These are phyloP conservation scores for Adiantum capillusveneris DNA, from an alignment of 75 land plant genomes.

Conservation along the genomic window DNA sequence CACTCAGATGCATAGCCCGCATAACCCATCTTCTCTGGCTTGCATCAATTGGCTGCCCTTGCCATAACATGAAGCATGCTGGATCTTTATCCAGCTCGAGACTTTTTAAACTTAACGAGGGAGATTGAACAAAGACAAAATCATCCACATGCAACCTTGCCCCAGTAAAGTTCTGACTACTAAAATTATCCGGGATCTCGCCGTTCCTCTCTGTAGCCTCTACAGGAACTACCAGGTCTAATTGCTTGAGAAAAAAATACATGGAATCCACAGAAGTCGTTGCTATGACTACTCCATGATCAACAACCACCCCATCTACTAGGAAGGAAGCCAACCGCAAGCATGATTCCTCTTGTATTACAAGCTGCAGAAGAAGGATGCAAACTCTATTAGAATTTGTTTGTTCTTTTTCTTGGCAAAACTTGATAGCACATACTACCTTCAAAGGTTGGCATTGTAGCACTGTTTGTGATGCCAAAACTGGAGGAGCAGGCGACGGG, in stretches of 20 bases:
- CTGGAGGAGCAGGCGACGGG: slow-evolving; percentile 85
- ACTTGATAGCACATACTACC: no score
- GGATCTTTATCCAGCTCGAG: slow-evolving; percentile 90
- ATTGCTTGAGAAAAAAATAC: slow-evolving; percentile 64
- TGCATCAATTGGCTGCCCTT: slow-evolving; percentile 87
- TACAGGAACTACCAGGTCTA: slow-evolving; percentile 79
- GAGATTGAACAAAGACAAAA: slow-evolving; percentile 63
- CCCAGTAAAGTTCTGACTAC: slow-evolving; percentile 53
- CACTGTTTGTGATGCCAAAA: slow-evolving; percentile 81
- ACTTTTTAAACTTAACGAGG: slow-evolving; percentile 45
- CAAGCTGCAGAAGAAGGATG: slow-evolving; percentile 39
- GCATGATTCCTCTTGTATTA: slow-evolving; percentile 93
- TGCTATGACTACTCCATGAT: slow-evolving; percentile 66
- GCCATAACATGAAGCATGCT: slow-evolving; percentile 90
- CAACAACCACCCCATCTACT: slow-evolving; percentile 85
- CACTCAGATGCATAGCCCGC: slow-evolving; percentile 56
- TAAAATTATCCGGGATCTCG: slow-evolving; percentile 5
- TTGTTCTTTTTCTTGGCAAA: not conserved
- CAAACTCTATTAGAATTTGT: not conserved
- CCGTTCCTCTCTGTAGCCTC: slow-evolving; percentile 19
- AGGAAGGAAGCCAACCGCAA: slow-evolving; percentile 83
- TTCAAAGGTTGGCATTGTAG: slow-evolving; percentile 83
- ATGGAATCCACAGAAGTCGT: slow-evolving; percentile 71
- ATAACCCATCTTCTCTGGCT: slow-evolving; percentile 74
- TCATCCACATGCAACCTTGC: slow-evolving; percentile 87